Evolutionary conservation across 257 asterid genomes (phyloP).

Genomic region (Solanum habrochaites): DNA sequence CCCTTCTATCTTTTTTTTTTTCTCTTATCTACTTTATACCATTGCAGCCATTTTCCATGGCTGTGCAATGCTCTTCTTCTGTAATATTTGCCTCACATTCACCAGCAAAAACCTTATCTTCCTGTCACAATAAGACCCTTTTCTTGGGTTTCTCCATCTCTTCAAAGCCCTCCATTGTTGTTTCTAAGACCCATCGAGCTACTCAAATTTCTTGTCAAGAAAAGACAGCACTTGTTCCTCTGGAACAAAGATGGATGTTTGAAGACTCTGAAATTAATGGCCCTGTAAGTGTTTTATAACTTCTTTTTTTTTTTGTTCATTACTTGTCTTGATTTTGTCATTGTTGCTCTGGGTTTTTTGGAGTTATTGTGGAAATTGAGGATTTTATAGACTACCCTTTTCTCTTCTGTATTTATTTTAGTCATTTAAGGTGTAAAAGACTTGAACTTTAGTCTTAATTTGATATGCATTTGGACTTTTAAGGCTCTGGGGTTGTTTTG

Average conservation of each 20-base stretch:
- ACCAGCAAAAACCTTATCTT: slow-evolving; percentile 14
- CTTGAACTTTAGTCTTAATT: not conserved
- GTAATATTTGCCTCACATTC: not conserved
- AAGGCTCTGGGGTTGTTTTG: not conserved
- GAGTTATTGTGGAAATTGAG: not conserved
- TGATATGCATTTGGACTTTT: not conserved
- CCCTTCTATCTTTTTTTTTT: too few species aligned
- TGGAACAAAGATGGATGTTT: slow-evolving; percentile 81
- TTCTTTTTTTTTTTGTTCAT: not conserved
- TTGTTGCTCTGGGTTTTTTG: not conserved
- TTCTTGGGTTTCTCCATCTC: slow-evolving; percentile 39
- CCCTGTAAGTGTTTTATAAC: slow-evolving; percentile 27
- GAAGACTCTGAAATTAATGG: slow-evolving; percentile 52
- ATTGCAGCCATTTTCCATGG: slow-evolving; percentile 4
- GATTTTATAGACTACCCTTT: not conserved
- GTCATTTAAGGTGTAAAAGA: not conserved
- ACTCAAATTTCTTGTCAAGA: slow-evolving; percentile 47
- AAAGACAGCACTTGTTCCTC: slow-evolving; percentile 34
- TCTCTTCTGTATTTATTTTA: not conserved
- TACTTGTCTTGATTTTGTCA: not conserved
- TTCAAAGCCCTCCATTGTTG: slow-evolving; percentile 17
- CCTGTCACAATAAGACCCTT: slow-evolving; percentile 32
- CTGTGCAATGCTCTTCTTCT: slow-evolving; percentile 47
- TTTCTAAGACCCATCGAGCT: not conserved
- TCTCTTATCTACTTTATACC: not conserved